A percentile compares a stretch with the other conserved stretches of the same genome.
These are phyloP conservation scores for Scutellaria galericulata DNA, from an alignment of 257 asterid species.

Conservation along the genomic window DNA sequence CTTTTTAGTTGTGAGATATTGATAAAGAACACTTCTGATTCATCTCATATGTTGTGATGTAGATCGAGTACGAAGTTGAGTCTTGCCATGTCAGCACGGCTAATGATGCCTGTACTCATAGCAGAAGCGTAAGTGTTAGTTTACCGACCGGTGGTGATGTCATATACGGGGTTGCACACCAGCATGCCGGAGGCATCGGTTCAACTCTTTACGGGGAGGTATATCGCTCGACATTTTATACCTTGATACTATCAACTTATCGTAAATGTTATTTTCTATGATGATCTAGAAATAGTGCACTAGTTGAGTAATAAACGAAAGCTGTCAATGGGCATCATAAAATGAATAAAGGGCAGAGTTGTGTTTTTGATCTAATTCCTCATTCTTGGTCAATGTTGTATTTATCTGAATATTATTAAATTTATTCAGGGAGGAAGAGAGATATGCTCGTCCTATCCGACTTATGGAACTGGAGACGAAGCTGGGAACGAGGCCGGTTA, in stretches of 20 bases:
- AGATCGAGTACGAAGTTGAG: constrained; percentile 74
- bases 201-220: constrained; percentile 80
- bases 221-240: constrained; percentile 1
- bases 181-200: constrained; percentile 80
- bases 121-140: constrained; percentile 44
- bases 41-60: constrained; percentile 33
- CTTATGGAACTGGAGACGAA: constrained; percentile 71
- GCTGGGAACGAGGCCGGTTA: constrained; percentile 87
- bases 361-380: neutral
- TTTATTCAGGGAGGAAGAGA: constrained; percentile 65
- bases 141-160: constrained; percentile 74
- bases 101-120: constrained; percentile 51
- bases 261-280: too few species aligned
- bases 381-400: neutral
- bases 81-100: constrained; percentile 48
- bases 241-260: too few species aligned
- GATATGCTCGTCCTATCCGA: constrained; percentile 75
- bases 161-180: constrained; percentile 81
- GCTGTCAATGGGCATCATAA: neutral
- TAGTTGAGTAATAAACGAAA: neutral
- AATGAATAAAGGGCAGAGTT: neutral
- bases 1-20: too few species aligned
- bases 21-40: neutral
- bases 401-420: too few species aligned
- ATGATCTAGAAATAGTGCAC: too few species aligned